Conservation (phyloP, 345 rosid species). For the Ceriops tagal region DNA sequence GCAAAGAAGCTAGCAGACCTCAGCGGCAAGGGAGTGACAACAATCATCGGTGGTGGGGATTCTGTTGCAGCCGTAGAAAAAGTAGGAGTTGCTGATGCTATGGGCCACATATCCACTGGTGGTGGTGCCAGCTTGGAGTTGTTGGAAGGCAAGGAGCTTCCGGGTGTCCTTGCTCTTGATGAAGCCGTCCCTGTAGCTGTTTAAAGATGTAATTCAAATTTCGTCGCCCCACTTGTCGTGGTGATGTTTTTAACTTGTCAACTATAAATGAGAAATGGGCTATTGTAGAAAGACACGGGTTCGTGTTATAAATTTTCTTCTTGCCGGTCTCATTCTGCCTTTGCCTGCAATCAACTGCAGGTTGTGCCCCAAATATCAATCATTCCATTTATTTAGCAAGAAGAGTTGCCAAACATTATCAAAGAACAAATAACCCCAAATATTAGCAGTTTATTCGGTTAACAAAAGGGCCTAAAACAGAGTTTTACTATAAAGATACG, state of each 20-base stretch:
- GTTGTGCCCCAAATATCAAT: too few relatives aligned
- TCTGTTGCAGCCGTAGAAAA: conserved; percentile 83
- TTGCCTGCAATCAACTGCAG: too few relatives aligned
- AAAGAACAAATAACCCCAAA: too few relatives aligned
- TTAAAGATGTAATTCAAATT: conserved; percentile 28
- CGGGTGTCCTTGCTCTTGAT: conserved; percentile 79
- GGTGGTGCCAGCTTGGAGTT: conserved; percentile 93
- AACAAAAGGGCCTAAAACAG: too few relatives aligned
- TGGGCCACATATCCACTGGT: conserved; percentile 92
- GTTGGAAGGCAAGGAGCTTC: conserved; percentile 79
- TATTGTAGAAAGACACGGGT: background rate
- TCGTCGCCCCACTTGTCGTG: background rate
- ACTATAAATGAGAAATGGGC: conserved; percentile 7
- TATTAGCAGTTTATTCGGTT: too few relatives aligned
- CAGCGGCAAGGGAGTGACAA: conserved; percentile 73
- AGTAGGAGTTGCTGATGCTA: conserved; percentile 68
- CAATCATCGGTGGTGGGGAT: conserved; percentile 88
- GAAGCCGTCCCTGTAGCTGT: conserved; percentile 53
- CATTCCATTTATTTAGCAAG: too few relatives aligned
- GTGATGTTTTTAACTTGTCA: background rate
- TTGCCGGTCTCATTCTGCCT: too few relatives aligned
- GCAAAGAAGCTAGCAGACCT: conserved; percentile 93
- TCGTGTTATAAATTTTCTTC: too few relatives aligned
- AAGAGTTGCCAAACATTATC: too few relatives aligned
- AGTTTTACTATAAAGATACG: too few relatives aligned